These are phyloP conservation scores for Thielaviopsis euricoi DNA, from an alignment of 2,329 filamentous ascomycete genomes.

Conservation along the genomic window DNA sequence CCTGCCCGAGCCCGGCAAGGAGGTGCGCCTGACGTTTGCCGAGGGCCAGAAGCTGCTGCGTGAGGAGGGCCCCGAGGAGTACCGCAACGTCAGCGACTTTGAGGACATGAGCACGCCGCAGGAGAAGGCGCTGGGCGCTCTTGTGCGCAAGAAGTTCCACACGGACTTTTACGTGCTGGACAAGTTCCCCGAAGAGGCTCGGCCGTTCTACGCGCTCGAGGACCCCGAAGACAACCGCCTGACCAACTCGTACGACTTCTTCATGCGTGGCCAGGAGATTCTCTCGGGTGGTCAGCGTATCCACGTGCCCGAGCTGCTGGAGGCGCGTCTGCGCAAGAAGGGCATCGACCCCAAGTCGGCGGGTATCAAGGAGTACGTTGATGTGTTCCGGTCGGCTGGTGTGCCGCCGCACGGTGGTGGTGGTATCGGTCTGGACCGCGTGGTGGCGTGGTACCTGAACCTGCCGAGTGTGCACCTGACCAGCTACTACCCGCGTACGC, in stretches of 20 bases:
- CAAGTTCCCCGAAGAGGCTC: constrained; percentile 79
- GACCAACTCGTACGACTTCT: constrained; percentile 63
- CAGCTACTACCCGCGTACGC: constrained; percentile 41
- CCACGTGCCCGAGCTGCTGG: constrained; percentile 59
- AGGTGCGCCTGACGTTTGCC: constrained; percentile 60
- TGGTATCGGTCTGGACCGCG: constrained; percentile 77
- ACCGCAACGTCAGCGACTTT: constrained; percentile 50
- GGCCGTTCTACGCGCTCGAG: constrained; percentile 85
- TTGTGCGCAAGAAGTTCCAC: constrained; percentile 76
- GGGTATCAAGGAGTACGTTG: constrained; percentile 81
- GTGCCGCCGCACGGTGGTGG: constrained; percentile 83
- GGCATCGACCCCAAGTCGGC: constrained; percentile 60
- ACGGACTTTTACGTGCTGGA: constrained; percentile 96
- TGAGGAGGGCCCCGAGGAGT: constrained; percentile 53
- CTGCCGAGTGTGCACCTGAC: constrained; percentile 43
- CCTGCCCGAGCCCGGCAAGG: constrained; percentile 56
- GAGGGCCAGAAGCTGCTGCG: constrained; percentile 65
- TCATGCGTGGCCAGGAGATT: constrained; percentile 85
- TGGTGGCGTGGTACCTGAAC: constrained; percentile 51
- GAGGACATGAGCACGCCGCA: constrained; percentile 70
- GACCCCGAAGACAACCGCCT: constrained; percentile 49
- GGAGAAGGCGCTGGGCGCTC: constrained; percentile 73
- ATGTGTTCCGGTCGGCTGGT: constrained; percentile 63
- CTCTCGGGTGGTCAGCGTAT: constrained; percentile 86
- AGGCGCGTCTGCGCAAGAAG: constrained; percentile 59